These are phyloP conservation scores for Backusella mclennaniae DNA, from an alignment of 192 early-diverging fungal species.

Conservation along the genomic window DNA sequence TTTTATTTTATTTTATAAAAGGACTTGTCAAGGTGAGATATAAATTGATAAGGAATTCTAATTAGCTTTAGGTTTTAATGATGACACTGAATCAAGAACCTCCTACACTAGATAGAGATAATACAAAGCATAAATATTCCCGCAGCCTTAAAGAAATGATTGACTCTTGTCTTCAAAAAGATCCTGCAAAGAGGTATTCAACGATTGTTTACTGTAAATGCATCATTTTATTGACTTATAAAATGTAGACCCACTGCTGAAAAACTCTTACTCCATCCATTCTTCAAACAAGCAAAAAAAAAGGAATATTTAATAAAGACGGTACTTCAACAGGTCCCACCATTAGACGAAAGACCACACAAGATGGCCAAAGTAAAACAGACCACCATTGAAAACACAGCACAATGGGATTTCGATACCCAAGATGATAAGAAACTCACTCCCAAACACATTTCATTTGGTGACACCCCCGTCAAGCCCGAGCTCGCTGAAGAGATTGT, in stretches of 20 bases:
- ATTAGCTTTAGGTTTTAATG: slow-evolving; percentile 68
- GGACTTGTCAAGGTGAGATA: not conserved
- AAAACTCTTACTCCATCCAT: slow-evolving; percentile 71
- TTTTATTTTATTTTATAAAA: not conserved
- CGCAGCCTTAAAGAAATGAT: slow-evolving; percentile 86
- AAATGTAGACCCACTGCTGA: slow-evolving; percentile 67
- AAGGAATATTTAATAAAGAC: slow-evolving; percentile 60
- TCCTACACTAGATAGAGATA: slow-evolving; percentile 77
- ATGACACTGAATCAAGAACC: slow-evolving; percentile 82
- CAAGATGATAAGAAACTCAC: not conserved
- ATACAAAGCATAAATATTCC: slow-evolving; percentile 71
- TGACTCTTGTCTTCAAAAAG: slow-evolving; percentile 77
- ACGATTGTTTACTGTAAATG: no score
- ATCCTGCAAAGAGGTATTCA: slow-evolving; percentile 61
- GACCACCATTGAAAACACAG: slow-evolving; percentile 42
- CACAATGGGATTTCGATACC: slow-evolving; percentile 68
- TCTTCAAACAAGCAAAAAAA: slow-evolving; percentile 78
- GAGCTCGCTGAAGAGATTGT: not conserved
- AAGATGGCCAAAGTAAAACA: slow-evolving; percentile 47
- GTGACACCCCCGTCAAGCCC: not conserved
- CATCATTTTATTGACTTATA: no score
- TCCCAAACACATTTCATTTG: slow-evolving; percentile 8
- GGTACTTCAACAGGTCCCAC: slow-evolving; percentile 60
- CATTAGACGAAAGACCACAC: slow-evolving; percentile 67
- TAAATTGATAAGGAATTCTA: not conserved